phyloP scores from a whole-genome alignment of 768 basidiomycete genomes.

The Xanthoconium stramineum region DNA sequence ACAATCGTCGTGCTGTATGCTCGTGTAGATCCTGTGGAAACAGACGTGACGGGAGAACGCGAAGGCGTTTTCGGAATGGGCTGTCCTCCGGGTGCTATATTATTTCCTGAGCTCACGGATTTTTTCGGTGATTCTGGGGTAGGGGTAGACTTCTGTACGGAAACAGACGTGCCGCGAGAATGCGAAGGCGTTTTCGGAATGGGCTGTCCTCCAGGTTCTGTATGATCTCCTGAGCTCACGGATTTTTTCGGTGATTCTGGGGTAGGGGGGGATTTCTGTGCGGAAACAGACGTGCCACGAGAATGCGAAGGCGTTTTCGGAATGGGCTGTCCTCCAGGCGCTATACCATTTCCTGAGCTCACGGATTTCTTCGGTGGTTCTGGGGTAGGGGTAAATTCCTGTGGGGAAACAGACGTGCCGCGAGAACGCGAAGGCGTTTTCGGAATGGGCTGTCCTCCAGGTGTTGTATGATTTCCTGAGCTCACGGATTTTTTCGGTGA shows the following conservation, averaged over 20 bases:
- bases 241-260: conserved; percentile 9
- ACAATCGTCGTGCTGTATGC: conserved; percentile 14
- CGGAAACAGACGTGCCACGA: conserved; percentile 15
- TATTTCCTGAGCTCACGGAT: conserved; percentile 2
- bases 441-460: conserved; percentile 8
- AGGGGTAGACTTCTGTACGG: not conserved
- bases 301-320: conserved; percentile 21
- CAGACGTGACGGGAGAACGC: conserved; percentile 19
- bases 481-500: conserved; percentile 9
- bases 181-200: conserved; percentile 20
- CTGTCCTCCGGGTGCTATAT: not conserved
- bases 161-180: conserved; percentile 13
- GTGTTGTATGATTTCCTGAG: conserved; percentile 2
- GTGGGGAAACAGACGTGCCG: too few species aligned
- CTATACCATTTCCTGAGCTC: conserved; percentile 2
- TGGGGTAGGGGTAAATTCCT: not conserved
- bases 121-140: conserved; percentile 9
- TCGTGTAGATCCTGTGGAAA: conserved; percentile 14
- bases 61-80: conserved; percentile 18
- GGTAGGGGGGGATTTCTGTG: conserved; percentile 1
- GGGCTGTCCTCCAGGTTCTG: not conserved
- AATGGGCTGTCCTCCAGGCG: conserved; percentile 3
- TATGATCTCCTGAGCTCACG: conserved; percentile 5
- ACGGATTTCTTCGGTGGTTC: conserved; percentile 9
- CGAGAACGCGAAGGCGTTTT: conserved; percentile 21